Evolutionary conservation across 2,329 filamentous ascomycete species (phyloP).

Genomic region (Claviceps arundinis): DNA sequence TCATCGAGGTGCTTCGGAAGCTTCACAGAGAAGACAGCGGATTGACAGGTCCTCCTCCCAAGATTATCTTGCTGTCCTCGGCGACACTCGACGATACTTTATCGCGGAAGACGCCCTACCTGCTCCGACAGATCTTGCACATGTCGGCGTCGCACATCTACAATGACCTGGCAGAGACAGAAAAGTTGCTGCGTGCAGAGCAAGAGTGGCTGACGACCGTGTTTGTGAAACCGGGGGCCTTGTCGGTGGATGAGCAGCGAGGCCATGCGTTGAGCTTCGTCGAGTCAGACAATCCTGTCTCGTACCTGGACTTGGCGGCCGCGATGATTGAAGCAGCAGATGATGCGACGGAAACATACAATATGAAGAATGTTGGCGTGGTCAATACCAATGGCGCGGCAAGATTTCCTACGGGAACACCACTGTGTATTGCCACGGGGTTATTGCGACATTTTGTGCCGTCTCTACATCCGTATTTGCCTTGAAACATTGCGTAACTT

Average conservation of each 20-base stretch:
- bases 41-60: constrained; percentile 13
- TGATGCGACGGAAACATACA: constrained; percentile 15
- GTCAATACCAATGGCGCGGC: constrained; percentile 1
- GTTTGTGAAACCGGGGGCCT: constrained; percentile 26
- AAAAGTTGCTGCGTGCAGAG: constrained; percentile 23
- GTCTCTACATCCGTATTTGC: constrained; percentile 1
- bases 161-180: constrained; percentile 15
- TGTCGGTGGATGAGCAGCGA: constrained; percentile 11
- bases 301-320: constrained; percentile 13
- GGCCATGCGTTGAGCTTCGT: constrained; percentile 27
- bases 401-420: background rate
- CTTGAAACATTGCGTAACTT: background rate
- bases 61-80: constrained; percentile 29
- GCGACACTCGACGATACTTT: constrained; percentile 27
- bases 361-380: constrained; percentile 12
- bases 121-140: constrained; percentile 17
- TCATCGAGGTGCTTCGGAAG: constrained; percentile 18
- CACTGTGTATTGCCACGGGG: background rate
- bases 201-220: constrained; percentile 23
- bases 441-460: constrained; percentile 3
- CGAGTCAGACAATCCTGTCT: constrained; percentile 24
- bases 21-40: constrained; percentile 2
- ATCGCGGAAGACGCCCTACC: constrained; percentile 14
- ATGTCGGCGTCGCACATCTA: constrained; percentile 15
- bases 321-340: constrained; percentile 35